phyloP scores from a whole-genome alignment of 2,329 filamentous ascomycete genomes.

The Claviceps spartinae region DNA sequence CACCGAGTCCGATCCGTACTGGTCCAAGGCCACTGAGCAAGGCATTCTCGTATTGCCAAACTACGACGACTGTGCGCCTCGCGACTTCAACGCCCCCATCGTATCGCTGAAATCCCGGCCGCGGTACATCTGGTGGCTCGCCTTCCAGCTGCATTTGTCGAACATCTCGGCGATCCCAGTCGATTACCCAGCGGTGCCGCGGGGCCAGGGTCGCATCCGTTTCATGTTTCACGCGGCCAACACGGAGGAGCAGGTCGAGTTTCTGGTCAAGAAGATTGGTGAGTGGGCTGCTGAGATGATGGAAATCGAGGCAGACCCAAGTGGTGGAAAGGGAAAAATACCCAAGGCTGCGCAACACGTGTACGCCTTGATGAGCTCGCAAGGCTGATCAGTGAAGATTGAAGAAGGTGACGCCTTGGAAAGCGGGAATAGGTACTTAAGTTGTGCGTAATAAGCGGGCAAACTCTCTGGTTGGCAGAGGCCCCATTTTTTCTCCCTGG shows the following conservation, averaged over 20 bases:
- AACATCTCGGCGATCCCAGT: constrained; percentile 15
- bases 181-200: constrained; percentile 25
- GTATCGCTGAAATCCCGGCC: constrained; percentile 15
- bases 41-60: constrained; percentile 18
- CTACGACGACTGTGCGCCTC: constrained; percentile 13
- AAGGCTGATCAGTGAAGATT: neutral
- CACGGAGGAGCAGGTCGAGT: constrained; percentile 20
- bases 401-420: neutral
- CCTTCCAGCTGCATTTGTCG: constrained; percentile 12
- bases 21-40: constrained; percentile 10
- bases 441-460: too few relatives aligned
- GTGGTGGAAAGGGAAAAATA: neutral
- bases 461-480: too few relatives aligned
- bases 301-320: constrained; percentile 2
- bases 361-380: neutral
- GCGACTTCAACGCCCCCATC: constrained; percentile 16
- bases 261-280: constrained; percentile 1
- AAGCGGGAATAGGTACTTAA: too few relatives aligned
- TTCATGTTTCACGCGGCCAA: constrained; percentile 28
- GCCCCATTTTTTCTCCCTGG: too few relatives aligned
- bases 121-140: constrained; percentile 12
- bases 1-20: constrained; percentile 12
- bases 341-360: neutral
- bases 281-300: constrained; percentile 9
- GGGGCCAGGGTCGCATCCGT: constrained; percentile 23